Evolutionary conservation across 2,329 filamentous ascomycete species (phyloP), one percentile per base, ranked within the genome.

Genomic region (Apiospora saccharicola): DNA sequence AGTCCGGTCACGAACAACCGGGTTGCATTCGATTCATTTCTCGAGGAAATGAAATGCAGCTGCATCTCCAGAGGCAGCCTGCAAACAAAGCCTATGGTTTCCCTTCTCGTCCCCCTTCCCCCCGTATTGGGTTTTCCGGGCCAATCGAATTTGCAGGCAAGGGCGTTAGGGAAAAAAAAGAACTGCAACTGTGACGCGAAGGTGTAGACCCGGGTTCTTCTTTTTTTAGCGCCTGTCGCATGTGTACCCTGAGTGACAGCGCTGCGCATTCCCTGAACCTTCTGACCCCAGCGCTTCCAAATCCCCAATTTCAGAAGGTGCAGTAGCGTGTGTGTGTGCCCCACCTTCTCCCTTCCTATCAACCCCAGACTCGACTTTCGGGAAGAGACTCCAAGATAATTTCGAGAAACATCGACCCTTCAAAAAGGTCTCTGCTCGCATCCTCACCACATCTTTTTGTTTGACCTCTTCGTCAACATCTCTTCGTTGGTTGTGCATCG

Each of bases 301-400:
- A 57, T 57, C 68, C 68, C 68, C 68, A 70, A 70, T 70, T 57
- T 70, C 47, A 51, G 57, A 64, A 64, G 57, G 57, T 64, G 57
- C 57, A 64, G 57, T 64, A 64, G 57, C 34, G 57, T 41, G 22
- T 24, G 16, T 24, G 46, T n/a, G n/a, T 64, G 57, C 57, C 57
- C 30, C 34, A 49, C 67, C 44, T 49, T 10, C 44, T 37, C 67
- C 44, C 67, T 69, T 43, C 44, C 44, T 69, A 47, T 69, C 67
- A 49, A 69, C 67, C 67, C 67, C 67, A 69, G 67, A 69, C 67
- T 69, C 44, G 67, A 34, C 67, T 49, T 49, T 34, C 30, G 24
- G 67, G 43, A 49, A 49, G 16, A 26, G 19, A 46, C 14, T 49
- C 44, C 44, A 69, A 44, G 16, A 69, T 24, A 49, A 69, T 69